Conservation (phyloP, 2,329 filamentous ascomycete species). For the Clarireedia paspali region DNA sequence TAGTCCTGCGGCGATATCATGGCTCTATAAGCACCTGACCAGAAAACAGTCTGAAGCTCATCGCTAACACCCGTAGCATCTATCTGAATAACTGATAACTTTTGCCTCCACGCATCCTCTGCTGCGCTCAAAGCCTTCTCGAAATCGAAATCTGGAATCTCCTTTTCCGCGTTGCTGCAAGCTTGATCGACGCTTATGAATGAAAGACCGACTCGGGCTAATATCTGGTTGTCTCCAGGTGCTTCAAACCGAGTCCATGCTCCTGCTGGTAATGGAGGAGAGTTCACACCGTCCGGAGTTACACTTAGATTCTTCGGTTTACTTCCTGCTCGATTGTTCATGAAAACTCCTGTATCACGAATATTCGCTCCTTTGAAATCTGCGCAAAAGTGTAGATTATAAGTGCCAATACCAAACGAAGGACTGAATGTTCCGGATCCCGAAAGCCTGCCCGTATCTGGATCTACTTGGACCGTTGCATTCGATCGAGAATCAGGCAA, state of each 20-base stretch:
- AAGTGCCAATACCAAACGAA: conserved; percentile 57
- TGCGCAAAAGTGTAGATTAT: conserved; percentile 56
- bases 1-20: conserved; percentile 69
- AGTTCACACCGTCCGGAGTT: conserved; percentile 44
- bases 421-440: conserved; percentile 54
- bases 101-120: conserved; percentile 49
- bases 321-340: conserved; percentile 46
- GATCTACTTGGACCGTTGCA: conserved; percentile 47
- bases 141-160: conserved; percentile 63
- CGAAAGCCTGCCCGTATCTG: conserved; percentile 49
- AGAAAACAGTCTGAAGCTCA: conserved; percentile 54
- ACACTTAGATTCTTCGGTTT: conserved; percentile 37
- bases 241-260: conserved; percentile 55
- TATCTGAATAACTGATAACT: conserved; percentile 50
- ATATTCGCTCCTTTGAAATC: conserved; percentile 55
- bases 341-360: conserved; percentile 54
- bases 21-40: conserved; percentile 61
- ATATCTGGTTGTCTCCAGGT: conserved; percentile 38
- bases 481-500: conserved; percentile 51
- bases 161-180: conserved; percentile 57
- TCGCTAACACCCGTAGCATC: conserved; percentile 43
- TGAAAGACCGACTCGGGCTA: conserved; percentile 60
- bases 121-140: conserved; percentile 44
- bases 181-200: conserved; percentile 61
- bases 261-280: conserved; percentile 49